phyloP scores from a whole-genome alignment of 148 eudicot genomes.

The Cornus kousa region DNA sequence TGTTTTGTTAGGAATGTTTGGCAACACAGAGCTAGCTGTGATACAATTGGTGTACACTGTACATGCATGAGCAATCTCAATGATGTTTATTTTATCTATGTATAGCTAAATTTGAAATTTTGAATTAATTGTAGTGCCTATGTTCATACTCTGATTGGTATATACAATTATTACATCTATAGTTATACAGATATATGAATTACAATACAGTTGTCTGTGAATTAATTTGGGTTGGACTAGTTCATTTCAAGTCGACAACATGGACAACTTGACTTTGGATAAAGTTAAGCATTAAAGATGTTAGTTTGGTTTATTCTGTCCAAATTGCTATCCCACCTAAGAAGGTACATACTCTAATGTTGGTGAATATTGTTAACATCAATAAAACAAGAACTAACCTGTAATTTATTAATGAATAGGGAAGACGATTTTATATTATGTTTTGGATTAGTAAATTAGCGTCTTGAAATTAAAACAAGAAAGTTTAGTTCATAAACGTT shows the following conservation, averaged over 20 bases:
- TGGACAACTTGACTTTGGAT: neutral
- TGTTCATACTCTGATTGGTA: no score
- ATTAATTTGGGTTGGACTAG: neutral
- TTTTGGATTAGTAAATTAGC: no score
- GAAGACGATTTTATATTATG: neutral
- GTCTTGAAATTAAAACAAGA: no score
- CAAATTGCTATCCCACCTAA: neutral
- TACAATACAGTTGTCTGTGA: neutral
- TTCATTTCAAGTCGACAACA: neutral
- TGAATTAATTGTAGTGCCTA: no score
- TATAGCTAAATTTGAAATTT: no score
- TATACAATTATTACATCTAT: no score
- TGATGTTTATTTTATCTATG: no score
- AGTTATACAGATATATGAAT: no score
- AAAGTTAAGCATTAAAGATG: neutral
- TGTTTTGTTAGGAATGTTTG: neutral
- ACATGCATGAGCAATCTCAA: no score
- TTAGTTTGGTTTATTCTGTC: neutral
- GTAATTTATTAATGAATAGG: neutral
- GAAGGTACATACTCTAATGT: neutral
- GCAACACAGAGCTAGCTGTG: neutral
- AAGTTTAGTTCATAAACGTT: no score
- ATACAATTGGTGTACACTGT: neutral
- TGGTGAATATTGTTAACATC: neutral
- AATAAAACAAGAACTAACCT: neutral